These are phyloP conservation scores for Ceratocystis ficicola DNA, from an alignment of 2,329 filamentous ascomycete genomes.

Conservation along the genomic window DNA sequence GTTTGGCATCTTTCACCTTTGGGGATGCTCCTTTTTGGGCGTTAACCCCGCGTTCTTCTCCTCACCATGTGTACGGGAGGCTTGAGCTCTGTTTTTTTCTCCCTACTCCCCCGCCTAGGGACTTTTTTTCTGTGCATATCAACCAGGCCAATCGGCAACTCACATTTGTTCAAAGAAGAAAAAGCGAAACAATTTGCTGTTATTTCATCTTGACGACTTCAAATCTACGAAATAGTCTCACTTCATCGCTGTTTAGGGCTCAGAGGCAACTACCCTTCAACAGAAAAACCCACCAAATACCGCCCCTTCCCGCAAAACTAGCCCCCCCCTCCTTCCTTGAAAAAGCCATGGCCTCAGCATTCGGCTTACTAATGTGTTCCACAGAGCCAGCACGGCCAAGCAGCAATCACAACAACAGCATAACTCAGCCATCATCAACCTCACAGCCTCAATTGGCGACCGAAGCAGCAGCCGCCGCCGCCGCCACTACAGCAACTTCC, in stretches of 20 bases:
- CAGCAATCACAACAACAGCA: neutral
- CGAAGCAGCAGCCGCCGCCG: too few relatives aligned
- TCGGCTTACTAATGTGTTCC: conserved; percentile 17
- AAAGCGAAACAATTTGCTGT: neutral
- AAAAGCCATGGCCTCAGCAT: neutral
- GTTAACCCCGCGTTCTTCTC: neutral
- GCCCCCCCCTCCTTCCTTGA: neutral
- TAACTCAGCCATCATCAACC: neutral
- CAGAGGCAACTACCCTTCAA: neutral
- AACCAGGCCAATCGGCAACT: too few relatives aligned
- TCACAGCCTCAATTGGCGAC: neutral
- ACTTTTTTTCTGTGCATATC: too few relatives aligned
- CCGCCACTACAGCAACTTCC: neutral
- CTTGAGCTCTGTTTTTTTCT: neutral
- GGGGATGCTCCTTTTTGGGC: neutral
- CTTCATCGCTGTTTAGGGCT: neutral
- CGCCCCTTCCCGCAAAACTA: conserved; percentile 1
- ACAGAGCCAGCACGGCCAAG: conserved; percentile 8
- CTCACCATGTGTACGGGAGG: neutral
- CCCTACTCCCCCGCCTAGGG: neutral
- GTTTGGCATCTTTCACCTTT: neutral
- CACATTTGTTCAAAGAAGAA: too few relatives aligned
- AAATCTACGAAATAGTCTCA: neutral
- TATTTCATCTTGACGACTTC: neutral
- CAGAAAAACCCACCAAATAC: neutral